Evolutionary conservation across 495 filamentous ascomycete species (phyloP).

Genomic region (Aspergillus campestris): DNA sequence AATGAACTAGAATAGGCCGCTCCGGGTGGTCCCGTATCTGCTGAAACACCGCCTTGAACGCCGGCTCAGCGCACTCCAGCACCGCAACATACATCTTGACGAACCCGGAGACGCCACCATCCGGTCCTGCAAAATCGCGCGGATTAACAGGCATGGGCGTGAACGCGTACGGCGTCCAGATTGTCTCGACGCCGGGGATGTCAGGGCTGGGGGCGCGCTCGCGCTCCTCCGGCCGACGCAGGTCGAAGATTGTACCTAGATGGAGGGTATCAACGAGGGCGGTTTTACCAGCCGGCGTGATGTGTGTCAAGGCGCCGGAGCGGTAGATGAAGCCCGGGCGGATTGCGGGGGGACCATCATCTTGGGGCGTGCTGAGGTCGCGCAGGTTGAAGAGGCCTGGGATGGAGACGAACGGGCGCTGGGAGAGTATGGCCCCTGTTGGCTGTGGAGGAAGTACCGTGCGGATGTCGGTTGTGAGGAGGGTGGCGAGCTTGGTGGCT

Average conservation of each 20-base stretch:
- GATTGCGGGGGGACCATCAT: slow-evolving; percentile 17
- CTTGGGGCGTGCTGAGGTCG: slow-evolving; percentile 38
- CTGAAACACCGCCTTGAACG: slow-evolving; percentile 26
- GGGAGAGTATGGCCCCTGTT: slow-evolving; percentile 21
- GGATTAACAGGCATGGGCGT: slow-evolving; percentile 23
- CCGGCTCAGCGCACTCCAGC: slow-evolving; percentile 24
- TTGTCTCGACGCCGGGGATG: slow-evolving; percentile 34
- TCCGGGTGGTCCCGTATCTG: slow-evolving; percentile 32
- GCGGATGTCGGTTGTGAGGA: slow-evolving; percentile 23
- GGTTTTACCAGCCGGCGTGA: slow-evolving; percentile 42
- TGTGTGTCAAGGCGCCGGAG: slow-evolving; percentile 37
- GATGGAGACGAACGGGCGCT: slow-evolving; percentile 46
- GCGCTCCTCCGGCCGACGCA: slow-evolving; percentile 51
- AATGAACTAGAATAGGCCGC: slow-evolving; percentile 47
- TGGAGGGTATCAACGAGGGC: slow-evolving; percentile 39
- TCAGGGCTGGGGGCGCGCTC: slow-evolving; percentile 26
- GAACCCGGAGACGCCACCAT: slow-evolving; percentile 46
- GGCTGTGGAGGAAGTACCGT: slow-evolving; percentile 16
- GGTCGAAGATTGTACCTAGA: slow-evolving; percentile 56
- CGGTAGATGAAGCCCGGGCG: slow-evolving; percentile 42
- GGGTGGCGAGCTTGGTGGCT: no score
- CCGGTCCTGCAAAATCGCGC: slow-evolving; percentile 50
- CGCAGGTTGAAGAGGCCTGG: slow-evolving; percentile 45
- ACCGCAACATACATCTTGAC: slow-evolving; percentile 46
- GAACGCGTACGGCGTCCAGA: slow-evolving; percentile 35